Base-by-base conservation (phyloP, 129 eudicot species). In the Saussurea involucrata region DNA sequence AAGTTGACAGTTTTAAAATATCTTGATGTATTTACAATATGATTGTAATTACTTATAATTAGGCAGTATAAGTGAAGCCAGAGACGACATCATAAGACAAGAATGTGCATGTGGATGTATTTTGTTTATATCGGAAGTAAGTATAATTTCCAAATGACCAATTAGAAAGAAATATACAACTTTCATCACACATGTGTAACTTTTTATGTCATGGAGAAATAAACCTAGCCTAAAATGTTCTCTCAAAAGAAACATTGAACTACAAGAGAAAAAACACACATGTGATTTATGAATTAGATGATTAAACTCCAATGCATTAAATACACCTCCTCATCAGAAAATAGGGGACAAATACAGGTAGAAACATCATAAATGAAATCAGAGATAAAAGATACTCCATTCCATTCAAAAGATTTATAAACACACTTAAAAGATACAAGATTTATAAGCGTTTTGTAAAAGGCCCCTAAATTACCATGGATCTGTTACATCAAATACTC, bases 331-430 rank as follows among this genome's bases (percentile, higher is more conserved):
- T 34, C 8, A 34, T 34, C 6, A 34, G 40, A 34, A 34, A 34
- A 7, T 1, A 34, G 6, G 40, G 40, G 10, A 6, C 9, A 34
- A 6, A 34, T 34, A 34, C 8, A 34, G 20, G 9, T 5, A 55
- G n/a, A 24, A n/a, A 77, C 24, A 65, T 71, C 32, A 69, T 10
- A 78, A 53, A 57, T 55, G n/a, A 78, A 53, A 57, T 55, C 84
- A 80, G 76, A 74, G 74, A 67, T 74, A 80, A 74, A 36, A 68
- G 18, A 80, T 49, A 74, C 68, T 74, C 76, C 80, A 58, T 74
- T 36, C 71, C 71, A 8, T 68, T 68, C 76, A 81, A 81, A 76
- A 81, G 68, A 57, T 67, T 37, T 7, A 72, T n/a, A n/a, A n/a
- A n/a, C n/a, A n/a, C n/a, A n/a, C n/a, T n/a, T n/a, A n/a, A n/a